Evolutionary conservation across 1,284 basidiomycete genomes (phyloP), one percentile per base, ranked within the genome.

Genomic region (Microbotryum violaceum): DNA sequence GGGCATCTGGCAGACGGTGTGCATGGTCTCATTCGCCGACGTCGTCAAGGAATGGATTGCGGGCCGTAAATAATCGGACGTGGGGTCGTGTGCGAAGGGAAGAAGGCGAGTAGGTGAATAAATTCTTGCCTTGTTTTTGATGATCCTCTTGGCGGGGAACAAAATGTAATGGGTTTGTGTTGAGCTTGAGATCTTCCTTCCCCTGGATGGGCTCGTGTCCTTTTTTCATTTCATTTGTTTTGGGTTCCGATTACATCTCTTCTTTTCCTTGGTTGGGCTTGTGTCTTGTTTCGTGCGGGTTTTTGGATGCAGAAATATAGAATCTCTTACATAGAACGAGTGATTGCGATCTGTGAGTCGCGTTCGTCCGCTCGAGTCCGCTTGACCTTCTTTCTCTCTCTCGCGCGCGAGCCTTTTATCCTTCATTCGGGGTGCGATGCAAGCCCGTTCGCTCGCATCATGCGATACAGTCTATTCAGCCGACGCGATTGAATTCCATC

Each of bases 1-100:
- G 64, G 94, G 93, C 66, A 83, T 94, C 73, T 96, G 92, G 92
- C 91, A 94, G 77, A 94, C 92, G 14, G 81, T 75, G 51, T 97
- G 92, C 81, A 97, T 97, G 93, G 93, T 97, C 67, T 91, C 88
- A 23, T 89, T 97, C 69, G 91, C 92, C 18, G 93, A 97, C 78
- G 92, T 92, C 73, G 91, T 58, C 44, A 31, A 58, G 49, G 57
- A 58, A 23, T 58, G 49, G 48, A 25, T 58, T 23, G 57, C 48
- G 4, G 57, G 33, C 8, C 33, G 37, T 47, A 29, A 31, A 20
- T 49, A 25, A 25, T 10, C 31, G 31, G 9, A 18, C 6, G 10
- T 53, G 52, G 54, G 63, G 53, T 65, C 54, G 48, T 50, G 31
- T 60, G 20, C 18, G 25, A 31, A 23, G 58, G 61, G 56, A 56